Evolutionary conservation across 257 asterid genomes (phyloP).

Genomic region (Nicotiana paniculata): DNA sequence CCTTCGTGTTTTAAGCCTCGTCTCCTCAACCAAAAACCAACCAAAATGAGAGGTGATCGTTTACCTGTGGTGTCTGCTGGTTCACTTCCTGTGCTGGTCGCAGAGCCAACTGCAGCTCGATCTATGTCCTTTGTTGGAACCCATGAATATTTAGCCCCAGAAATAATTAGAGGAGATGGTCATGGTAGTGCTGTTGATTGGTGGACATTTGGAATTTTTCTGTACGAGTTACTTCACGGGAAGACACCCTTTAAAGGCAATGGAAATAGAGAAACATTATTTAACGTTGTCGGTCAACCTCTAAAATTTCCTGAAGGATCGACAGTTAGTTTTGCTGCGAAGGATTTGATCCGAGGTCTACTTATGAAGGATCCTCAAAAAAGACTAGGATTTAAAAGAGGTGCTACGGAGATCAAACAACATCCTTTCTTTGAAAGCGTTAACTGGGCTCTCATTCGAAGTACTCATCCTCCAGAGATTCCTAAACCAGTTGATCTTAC

Average conservation of each 20-base stretch:
- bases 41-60: conserved; percentile 33
- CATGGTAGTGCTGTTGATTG: conserved; percentile 97
- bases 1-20: conserved; percentile 90
- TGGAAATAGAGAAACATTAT: conserved; percentile 76
- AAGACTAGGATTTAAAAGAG: conserved; percentile 71
- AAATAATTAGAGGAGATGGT: conserved; percentile 90
- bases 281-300: conserved; percentile 81
- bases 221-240: conserved; percentile 82
- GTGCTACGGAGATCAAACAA: conserved; percentile 83
- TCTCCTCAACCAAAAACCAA: conserved; percentile 46
- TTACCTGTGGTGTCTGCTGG: conserved; percentile 22
- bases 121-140: conserved; percentile 97
- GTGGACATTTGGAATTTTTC: conserved; percentile 90
- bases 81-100: conserved; percentile 62
- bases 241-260: conserved; percentile 83
- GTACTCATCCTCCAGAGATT: conserved; percentile 68
- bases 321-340: conserved; percentile 56
- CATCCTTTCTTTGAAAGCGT: conserved; percentile 76
- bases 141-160: conserved; percentile 90
- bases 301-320: conserved; percentile 66
- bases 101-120: conserved; percentile 83
- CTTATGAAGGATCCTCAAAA: conserved; percentile 81
- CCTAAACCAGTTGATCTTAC: conserved; percentile 66
- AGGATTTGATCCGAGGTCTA: conserved; percentile 81
- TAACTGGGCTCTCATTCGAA: conserved; percentile 88